Conservation (phyloP, 495 filamentous ascomycete genomes). For the Hypomontagnella submonticulosa region DNA sequence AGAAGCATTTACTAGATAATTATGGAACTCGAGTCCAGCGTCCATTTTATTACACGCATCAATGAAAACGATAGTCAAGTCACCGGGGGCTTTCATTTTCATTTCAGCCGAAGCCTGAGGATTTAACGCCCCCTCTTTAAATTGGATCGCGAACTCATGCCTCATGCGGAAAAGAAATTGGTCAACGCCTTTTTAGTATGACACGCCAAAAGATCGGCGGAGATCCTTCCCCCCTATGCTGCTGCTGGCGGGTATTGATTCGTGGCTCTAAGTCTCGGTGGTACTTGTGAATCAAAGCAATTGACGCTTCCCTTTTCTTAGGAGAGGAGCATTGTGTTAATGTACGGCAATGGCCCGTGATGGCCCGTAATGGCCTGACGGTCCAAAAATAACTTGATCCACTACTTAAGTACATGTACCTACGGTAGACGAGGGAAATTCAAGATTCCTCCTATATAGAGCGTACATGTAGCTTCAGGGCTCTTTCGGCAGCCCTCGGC, state of each 20-base stretch:
- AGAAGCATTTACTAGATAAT: slow-evolving; percentile 12
- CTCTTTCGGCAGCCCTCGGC: background rate
- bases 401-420: background rate
- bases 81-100: too few species aligned
- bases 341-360: background rate
- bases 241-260: slow-evolving; percentile 41
- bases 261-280: slow-evolving; percentile 21
- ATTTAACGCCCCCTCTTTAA: background rate
- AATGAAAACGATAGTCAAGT: too few species aligned
- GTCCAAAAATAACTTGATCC: slow-evolving; percentile 16
- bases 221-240: slow-evolving; percentile 33
- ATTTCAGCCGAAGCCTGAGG: too few species aligned
- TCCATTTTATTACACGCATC: too few species aligned
- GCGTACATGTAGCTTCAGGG: too few species aligned
- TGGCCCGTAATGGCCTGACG: background rate
- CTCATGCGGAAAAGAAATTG: slow-evolving; percentile 32
- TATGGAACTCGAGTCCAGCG: too few species aligned
- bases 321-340: background rate
- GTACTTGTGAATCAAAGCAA: slow-evolving; percentile 13
- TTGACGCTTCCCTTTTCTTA: slow-evolving; percentile 8
- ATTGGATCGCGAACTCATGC: slow-evolving; percentile 38
- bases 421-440: slow-evolving; percentile 6
- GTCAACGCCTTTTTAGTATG: slow-evolving; percentile 29
- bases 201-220: slow-evolving; percentile 40
- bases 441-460: background rate